A percentile compares a stretch with the other conserved stretches of the same genome.
Evolutionary conservation across 1,284 basidiomycete species (phyloP).

Genomic region (Tetrapyrgos nigripes): DNA sequence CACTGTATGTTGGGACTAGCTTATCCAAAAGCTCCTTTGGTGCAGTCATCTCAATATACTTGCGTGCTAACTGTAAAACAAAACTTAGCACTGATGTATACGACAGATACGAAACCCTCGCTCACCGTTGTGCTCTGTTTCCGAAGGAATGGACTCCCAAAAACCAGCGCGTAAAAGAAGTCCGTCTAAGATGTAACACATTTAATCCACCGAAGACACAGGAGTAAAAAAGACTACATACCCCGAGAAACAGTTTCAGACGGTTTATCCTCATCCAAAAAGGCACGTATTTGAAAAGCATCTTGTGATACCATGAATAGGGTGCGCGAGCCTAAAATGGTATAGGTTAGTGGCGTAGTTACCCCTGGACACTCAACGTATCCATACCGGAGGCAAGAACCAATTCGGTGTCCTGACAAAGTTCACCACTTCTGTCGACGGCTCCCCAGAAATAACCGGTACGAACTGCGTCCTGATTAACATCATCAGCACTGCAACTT

Average conservation of each 20-base stretch:
- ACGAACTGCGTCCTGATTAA: conserved; percentile 48
- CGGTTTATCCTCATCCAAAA: conserved; percentile 43
- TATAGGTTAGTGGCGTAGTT: neutral
- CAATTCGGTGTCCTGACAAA: conserved; percentile 55
- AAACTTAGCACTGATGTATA: neutral
- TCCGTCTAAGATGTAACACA: conserved; percentile 35
- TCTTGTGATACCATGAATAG: conserved; percentile 38
- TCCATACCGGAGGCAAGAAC: conserved; percentile 46
- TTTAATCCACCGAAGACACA: neutral
- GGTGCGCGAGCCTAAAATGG: conserved; percentile 31
- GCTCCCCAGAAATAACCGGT: conserved; percentile 48
- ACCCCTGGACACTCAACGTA: neutral
- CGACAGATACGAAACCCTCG: neutral
- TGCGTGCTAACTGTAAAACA: conserved; percentile 27
- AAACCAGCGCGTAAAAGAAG: conserved; percentile 32
- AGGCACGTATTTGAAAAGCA: conserved; percentile 47
- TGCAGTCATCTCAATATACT: conserved; percentile 42
- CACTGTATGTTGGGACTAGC: conserved; percentile 52
- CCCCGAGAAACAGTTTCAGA: conserved; percentile 35
- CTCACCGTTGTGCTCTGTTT: conserved; percentile 22
- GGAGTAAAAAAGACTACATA: conserved; percentile 20
- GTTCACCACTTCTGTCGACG: conserved; percentile 45
- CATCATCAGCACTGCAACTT: neutral
- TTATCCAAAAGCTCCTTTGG: conserved; percentile 47
- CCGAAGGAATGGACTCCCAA: conserved; percentile 24